Evolutionary conservation across 129 eudicot genomes (phyloP), one percentile per base, ranked within the genome.

Genomic region (carrot (Daucus carota)): DNA sequence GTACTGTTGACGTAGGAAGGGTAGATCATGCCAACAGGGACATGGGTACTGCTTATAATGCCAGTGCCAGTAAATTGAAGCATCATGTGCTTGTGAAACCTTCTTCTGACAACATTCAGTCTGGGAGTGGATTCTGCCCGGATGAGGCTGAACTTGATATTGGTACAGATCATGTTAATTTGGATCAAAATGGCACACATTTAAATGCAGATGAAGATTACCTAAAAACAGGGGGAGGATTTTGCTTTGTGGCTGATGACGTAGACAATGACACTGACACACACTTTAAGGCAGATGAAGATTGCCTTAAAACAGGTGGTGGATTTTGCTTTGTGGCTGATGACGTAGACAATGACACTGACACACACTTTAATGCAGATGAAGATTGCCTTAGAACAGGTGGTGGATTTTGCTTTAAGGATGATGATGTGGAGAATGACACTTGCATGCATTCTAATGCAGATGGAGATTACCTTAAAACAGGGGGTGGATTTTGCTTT

Each of bases 401-500:
- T 4, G 98, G 98, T 75, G 98, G 98, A 48, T 92, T 92, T 84
- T 90, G 96, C 68, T 57, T 84, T 84, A 87, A 92, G 17, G 97
- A 89, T 28, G 92, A 87, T 15, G 86, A 79, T 75, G 91, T 44
- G 24, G 83, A 81, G 11, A 68, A 66, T 79, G 90, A 81, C 66
- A 36, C 40, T 36, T 5, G 5, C 40, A 36, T 5, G 5, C 26
- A n/a, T 17, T 43, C 74, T 8, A 80, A 73, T 71, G 75, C 71
- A 6, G 82, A 79, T 42, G 62, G 85, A 26, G 96, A 85, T 18
- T 93, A 90, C 83, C 92, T 90, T 45, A 48, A 75, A 70, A 84
- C 74, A 82, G 98, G 96, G 6, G 98, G 98, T 75, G 98, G 98
- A 48, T 92, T 92, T 84, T 90, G 96, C 68, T 57, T 84, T 84